Conservation (phyloP, 176 grass and related monocot genomes). For the Oryza coarctata region DNA sequence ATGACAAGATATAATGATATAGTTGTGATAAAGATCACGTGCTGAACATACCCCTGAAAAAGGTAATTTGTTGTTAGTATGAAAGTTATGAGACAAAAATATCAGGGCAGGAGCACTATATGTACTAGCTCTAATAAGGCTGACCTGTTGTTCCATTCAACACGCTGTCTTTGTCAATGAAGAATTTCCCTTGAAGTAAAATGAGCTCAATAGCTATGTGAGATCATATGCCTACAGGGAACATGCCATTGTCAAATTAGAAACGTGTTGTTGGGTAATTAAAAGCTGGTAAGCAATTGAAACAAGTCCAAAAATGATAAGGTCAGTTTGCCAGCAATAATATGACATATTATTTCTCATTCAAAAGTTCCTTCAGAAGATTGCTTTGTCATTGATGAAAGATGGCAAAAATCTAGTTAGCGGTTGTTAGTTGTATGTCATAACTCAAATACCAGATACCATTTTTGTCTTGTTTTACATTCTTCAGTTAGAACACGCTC, state of each 20-base stretch:
- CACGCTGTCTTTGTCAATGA: slow-evolving; percentile 81
- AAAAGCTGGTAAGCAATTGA: slow-evolving; percentile 10
- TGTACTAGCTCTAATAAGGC: slow-evolving; percentile 30
- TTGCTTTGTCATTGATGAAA: not conserved
- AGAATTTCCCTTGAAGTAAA: slow-evolving; percentile 79
- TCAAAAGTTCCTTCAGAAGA: not conserved
- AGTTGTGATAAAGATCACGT: slow-evolving; percentile 83
- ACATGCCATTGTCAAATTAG: slow-evolving; percentile 2
- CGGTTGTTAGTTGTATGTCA: not conserved
- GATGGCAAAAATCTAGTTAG: not conserved
- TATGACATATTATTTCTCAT: not conserved
- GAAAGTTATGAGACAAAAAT: slow-evolving; percentile 10
- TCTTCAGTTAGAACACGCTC: not conserved
- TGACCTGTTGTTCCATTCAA: slow-evolving; percentile 99
- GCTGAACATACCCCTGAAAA: slow-evolving; percentile 97
- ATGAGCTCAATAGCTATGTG: slow-evolving; percentile 65
- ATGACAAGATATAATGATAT: slow-evolving; percentile 75
- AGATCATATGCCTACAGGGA: slow-evolving; percentile 72
- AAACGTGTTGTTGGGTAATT: slow-evolving; percentile 12
- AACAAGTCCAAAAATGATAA: slow-evolving; percentile 16
- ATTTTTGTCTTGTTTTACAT: slow-evolving; percentile 10
- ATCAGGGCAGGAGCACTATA: not conserved
- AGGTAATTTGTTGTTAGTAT: slow-evolving; percentile 38
- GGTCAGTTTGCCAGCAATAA: not conserved
- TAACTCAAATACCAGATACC: not conserved